Conservation (phyloP, 148 eudicot species). For the Camellia sinensis region DNA sequence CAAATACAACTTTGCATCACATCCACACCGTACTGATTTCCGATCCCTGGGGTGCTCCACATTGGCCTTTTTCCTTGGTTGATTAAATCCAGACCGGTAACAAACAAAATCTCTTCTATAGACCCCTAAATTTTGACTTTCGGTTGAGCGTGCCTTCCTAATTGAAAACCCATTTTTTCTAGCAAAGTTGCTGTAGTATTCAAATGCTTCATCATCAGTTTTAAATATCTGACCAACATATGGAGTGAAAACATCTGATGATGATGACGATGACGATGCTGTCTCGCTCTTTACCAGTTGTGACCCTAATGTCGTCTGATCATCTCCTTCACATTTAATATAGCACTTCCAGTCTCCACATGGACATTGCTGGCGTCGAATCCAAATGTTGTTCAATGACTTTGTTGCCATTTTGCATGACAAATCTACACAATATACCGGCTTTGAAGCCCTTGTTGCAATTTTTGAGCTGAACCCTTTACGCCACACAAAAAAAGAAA, state of each 20-base stretch:
- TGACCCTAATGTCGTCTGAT: conserved; percentile 29
- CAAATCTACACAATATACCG: background rate
- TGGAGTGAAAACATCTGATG: conserved; percentile 45
- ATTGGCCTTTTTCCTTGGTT: conserved; percentile 57
- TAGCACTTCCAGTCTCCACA: conserved; percentile 81
- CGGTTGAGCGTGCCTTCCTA: conserved; percentile 70
- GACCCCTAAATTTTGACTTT: conserved; percentile 60
- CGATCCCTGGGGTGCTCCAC: conserved; percentile 74
- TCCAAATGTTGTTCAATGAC: conserved; percentile 48
- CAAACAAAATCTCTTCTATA: conserved; percentile 79
- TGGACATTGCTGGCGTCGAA: conserved; percentile 65
- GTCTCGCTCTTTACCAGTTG: conserved; percentile 30
- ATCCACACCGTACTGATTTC: conserved; percentile 72
- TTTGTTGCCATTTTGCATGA: conserved; percentile 30
- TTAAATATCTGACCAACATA: conserved; percentile 64
- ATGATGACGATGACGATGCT: conserved; percentile 14
- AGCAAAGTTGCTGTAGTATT: conserved; percentile 56
- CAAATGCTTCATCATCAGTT: conserved; percentile 63
- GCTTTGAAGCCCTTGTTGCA: conserved; percentile 5
- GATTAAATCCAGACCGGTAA: conserved; percentile 69
- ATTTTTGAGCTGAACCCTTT: background rate
- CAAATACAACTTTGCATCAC: conserved; percentile 73
- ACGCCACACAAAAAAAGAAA: background rate
- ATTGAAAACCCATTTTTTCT: conserved; percentile 70
- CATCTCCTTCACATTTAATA: conserved; percentile 50